These are phyloP conservation scores for Aurantiochytrium sp. DNA, from an alignment of 108 stramenopile genomes.

Conservation along the genomic window DNA sequence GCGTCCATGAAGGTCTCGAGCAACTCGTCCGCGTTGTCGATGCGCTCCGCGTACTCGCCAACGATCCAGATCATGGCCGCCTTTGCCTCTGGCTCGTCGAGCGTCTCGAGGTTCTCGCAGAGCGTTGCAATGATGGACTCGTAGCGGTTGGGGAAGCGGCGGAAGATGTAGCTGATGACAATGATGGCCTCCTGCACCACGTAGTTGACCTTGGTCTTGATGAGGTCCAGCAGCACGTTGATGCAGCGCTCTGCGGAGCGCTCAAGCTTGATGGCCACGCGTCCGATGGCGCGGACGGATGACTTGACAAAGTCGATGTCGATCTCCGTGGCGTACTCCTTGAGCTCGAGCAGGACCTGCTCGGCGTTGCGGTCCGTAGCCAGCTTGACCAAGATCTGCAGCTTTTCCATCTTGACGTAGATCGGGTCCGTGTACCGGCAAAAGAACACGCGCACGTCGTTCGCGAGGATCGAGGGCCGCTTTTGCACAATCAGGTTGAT, in stretches of 20 bases:
- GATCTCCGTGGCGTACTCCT: conserved; percentile 97
- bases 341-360: conserved; percentile 83
- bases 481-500: conserved; percentile 98
- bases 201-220: conserved; percentile 98
- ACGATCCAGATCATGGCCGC: conserved; percentile 99
- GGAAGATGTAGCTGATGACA: conserved; percentile 99
- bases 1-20: conserved; percentile 93
- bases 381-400: conserved; percentile 97
- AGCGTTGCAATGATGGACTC: conserved; percentile 94
- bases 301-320: conserved; percentile 98
- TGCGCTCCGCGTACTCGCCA: conserved; percentile 99
- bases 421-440: conserved; percentile 99
- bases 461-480: conserved; percentile 84
- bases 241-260: conserved; percentile 96
- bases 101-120: conserved; percentile 94
- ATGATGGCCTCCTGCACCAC: conserved; percentile 98
- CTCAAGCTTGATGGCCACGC: conserved; percentile 96
- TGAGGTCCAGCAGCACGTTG: conserved; percentile 91
- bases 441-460: conserved; percentile 99
- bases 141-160: conserved; percentile 97
- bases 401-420: conserved; percentile 99
- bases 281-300: conserved; percentile 93
- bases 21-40: conserved; percentile 98
- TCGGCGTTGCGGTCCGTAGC: conserved; percentile 93
- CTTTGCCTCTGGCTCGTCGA: conserved; percentile 98